Evolutionary conservation across 1,284 basidiomycete species (phyloP).

Genomic region (Heterobasidion occidentale): DNA sequence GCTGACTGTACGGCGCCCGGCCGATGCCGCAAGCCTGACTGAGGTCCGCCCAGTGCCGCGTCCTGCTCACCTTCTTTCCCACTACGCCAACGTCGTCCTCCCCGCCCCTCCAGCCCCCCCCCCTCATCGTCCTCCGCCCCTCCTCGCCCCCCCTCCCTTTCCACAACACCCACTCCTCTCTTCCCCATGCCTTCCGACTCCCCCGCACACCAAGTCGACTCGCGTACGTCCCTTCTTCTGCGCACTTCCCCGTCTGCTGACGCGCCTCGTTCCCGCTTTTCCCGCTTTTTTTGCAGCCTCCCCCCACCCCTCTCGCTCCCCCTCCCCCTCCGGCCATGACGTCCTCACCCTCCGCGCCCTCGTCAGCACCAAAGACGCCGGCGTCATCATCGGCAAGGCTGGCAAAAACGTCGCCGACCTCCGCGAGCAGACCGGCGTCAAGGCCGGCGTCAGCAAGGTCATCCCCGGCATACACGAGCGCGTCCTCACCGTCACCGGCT

Average conservation of each 20-base stretch:
- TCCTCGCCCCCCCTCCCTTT: slow-evolving; percentile 20
- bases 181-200: slow-evolving; percentile 56
- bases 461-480: slow-evolving; percentile 96
- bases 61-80: neutral
- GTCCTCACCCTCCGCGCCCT: slow-evolving; percentile 85
- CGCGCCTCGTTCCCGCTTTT: slow-evolving; percentile 1
- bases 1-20: neutral
- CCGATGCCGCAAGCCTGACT: neutral
- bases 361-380: slow-evolving; percentile 94
- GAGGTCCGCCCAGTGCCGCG: neutral
- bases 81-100: neutral
- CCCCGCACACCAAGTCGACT: slow-evolving; percentile 35
- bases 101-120: slow-evolving; percentile 8
- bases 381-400: slow-evolving; percentile 93
- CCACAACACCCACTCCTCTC: slow-evolving; percentile 20
- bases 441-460: slow-evolving; percentile 98
- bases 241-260: slow-evolving; percentile 6
- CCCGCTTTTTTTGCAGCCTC: slow-evolving; percentile 16
- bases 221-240: slow-evolving; percentile 30
- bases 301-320: slow-evolving; percentile 59
- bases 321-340: slow-evolving; percentile 55
- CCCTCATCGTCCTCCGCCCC: slow-evolving; percentile 14
- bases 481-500: slow-evolving; percentile 89
- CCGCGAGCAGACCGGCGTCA: slow-evolving; percentile 91
- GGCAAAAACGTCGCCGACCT: slow-evolving; percentile 97